phyloP scores from a whole-genome alignment of 805 yeast genomes.

The Candida alai region DNA sequence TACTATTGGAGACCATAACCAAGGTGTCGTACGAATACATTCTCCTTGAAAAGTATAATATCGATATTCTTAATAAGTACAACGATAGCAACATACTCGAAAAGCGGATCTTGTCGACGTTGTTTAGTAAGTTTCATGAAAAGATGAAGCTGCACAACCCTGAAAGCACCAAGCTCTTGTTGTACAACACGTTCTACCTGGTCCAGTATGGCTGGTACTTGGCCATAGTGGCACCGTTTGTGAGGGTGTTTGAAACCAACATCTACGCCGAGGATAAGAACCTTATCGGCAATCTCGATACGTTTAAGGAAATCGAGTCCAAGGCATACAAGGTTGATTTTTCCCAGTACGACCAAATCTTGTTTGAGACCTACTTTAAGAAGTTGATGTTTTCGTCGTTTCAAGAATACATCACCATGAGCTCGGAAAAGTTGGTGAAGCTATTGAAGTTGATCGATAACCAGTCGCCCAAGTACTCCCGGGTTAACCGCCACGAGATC shows the following conservation, averaged over 20 bases:
- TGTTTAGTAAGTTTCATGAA: slow-evolving; percentile 21
- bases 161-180: slow-evolving; percentile 28
- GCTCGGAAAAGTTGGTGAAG: slow-evolving; percentile 17
- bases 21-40: slow-evolving; percentile 37
- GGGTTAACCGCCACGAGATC: slow-evolving; percentile 10
- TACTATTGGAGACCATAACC: slow-evolving; percentile 27
- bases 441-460: slow-evolving; percentile 19
- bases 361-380: slow-evolving; percentile 19
- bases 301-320: slow-evolving; percentile 13
- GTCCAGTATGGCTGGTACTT: slow-evolving; percentile 36
- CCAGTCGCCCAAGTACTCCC: slow-evolving; percentile 16
- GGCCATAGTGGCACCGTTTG: slow-evolving; percentile 34
- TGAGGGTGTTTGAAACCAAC: slow-evolving; percentile 31
- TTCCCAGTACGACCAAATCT: slow-evolving; percentile 18
- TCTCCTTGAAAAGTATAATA: slow-evolving; percentile 35
- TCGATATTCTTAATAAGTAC: slow-evolving; percentile 34
- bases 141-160: slow-evolving; percentile 13
- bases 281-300: slow-evolving; percentile 14
- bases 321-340: slow-evolving; percentile 16
- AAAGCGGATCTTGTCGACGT: slow-evolving; percentile 16
- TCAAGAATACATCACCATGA: slow-evolving; percentile 20
- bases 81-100: slow-evolving; percentile 31
- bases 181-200: slow-evolving; percentile 31
- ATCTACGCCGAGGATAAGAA: slow-evolving; percentile 23
- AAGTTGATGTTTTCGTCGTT: slow-evolving; percentile 29